Base-by-base conservation (phyloP, 257 asterid genomes). In the Plantago ovata region DNA sequence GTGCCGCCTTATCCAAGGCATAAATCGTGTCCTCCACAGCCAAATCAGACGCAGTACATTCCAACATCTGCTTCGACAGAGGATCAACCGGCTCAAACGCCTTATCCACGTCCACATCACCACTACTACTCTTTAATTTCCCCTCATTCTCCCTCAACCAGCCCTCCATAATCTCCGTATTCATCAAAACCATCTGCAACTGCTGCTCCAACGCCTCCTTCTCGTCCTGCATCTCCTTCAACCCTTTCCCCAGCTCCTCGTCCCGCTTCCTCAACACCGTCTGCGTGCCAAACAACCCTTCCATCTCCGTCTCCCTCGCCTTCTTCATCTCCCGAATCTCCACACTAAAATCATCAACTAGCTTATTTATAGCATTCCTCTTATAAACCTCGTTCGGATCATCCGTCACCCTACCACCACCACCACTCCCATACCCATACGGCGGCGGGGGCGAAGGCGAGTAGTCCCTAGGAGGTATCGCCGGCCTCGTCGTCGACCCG, bases 171-270 rank as follows among this genome's bases (percentile, higher is more conserved):
- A 91, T 58, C 58, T 87, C 94, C 0, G 83, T 32, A 36, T 87
- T 91, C 94, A 81, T 91, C 85, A 85, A 64, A 47, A 85, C 76
- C 84, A 83, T 80, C 77, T 91, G 98, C 23, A 91, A 65, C 62
- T 91, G 94, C 76, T 87, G 96, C 79, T 91, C 98, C 72, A 91
- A 65, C 13, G 82, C 95, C 64, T 87, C 98, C 79, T 77, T 91
- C 67, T 91, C 98, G 24, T 85, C 93, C 70, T 50, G 77, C 98
- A 91, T 85, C 58, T 85, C 98, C 80, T 78, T 87, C 67, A 87
- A 46, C 43, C 95, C 95, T 46, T 59, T 77, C 15, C 63, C 67
- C 65, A 92, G 67, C 48, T 80, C 84, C 69, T 69, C 89, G 51
- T 79, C 89, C 0, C 84, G 95, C 65, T 67, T 83, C 69, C 94